Base-by-base conservation (phyloP, 129 eudicot species). In the Helichrysum umbraculigerum region DNA sequence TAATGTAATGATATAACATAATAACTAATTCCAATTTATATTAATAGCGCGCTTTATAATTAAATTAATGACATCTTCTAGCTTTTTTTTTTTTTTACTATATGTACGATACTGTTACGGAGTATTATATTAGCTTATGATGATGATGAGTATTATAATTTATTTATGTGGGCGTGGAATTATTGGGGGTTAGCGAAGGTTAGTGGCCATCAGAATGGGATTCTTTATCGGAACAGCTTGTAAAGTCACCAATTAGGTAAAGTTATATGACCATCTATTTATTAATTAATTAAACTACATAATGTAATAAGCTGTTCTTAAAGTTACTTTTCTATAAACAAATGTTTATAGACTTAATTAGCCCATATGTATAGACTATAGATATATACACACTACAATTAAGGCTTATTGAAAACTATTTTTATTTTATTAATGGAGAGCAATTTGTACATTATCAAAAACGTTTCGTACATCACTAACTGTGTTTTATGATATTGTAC, bases 231-330 rank as follows among this genome's bases (percentile, higher is more conserved):
- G 41, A 80, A 80, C 80, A 74, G 70, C 80, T 42, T 74, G 80
- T 74, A 80, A 80, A 80, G 79, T 63, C 71, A 58, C 79, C 80
- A 80, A 80, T 80, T 80, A 80, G 80, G 80, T 80, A 80, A 74
- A 80, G 79, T 57, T 57, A 76, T 61, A 59, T 58, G 73, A 64
- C 61, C 73, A 79, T 65, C 44, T 20, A 78, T 71, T 76, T 52
- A 66, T 66, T 76, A 61, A 52, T 16, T 4, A 62, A 78, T 41
- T 41, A 41, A 41, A 41, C 59, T 35, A 34, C 74, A 79, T 28
- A 42, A 25, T 25, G 28, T 25, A 25, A 25, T 25, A 25, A 25
- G 57, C 73, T 37, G 44, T 80, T 37, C 57, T 66, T 57, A 73
- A 80, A 80, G 83, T 47, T 47, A 47, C 54, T 47, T 47, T 4